Conservation (phyloP, 495 filamentous ascomycete species). For the Tuber magnatum region DNA sequence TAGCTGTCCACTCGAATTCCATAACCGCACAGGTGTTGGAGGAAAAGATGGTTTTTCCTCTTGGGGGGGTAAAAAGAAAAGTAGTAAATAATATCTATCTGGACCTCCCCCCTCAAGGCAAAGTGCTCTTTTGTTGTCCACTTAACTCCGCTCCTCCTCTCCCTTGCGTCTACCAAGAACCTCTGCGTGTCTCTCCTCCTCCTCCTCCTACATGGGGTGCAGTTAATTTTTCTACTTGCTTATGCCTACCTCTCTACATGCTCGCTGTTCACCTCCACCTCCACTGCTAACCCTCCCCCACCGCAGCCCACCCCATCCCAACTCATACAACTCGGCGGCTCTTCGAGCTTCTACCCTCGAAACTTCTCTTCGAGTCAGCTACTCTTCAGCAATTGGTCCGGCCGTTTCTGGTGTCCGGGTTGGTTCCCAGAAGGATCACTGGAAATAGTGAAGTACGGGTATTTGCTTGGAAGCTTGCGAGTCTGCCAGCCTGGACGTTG, state of each 20-base stretch:
- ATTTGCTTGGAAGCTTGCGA: background rate
- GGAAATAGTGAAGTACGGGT: background rate
- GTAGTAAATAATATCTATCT: background rate
- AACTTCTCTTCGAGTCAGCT: background rate
- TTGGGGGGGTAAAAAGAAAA: background rate
- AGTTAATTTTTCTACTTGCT: conserved; percentile 3
- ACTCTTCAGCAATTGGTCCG: background rate
- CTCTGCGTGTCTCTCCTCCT: background rate
- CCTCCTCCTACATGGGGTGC: background rate
- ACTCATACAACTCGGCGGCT: background rate
- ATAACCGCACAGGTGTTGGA: background rate
- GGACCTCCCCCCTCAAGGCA: background rate
- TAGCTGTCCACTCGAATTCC: background rate
- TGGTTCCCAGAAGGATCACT: background rate
- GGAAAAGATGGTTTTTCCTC: background rate
- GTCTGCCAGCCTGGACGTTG: background rate
- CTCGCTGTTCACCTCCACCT: background rate
- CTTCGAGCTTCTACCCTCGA: background rate
- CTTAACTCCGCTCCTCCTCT: background rate
- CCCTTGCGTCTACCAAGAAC: conserved; percentile 4
- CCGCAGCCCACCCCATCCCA: background rate
- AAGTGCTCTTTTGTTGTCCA: background rate
- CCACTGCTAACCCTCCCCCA: background rate
- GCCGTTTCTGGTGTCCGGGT: background rate
- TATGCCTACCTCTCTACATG: background rate